phyloP scores from a whole-genome alignment of 495 filamentous ascomycete genomes.

The Penicillium egyptiacum region DNA sequence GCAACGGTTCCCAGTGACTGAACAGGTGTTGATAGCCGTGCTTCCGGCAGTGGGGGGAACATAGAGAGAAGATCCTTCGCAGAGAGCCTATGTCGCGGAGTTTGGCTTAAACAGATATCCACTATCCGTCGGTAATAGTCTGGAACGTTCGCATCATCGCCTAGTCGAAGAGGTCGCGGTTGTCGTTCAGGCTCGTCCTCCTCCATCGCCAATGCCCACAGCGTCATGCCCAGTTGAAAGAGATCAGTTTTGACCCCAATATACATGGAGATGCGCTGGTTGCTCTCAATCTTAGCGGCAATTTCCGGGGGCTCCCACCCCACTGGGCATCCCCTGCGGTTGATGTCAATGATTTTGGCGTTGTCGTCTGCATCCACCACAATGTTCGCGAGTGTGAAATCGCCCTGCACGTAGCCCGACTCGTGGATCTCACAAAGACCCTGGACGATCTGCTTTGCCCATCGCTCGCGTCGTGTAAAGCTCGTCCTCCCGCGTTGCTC shows the following conservation, averaged over 20 bases:
- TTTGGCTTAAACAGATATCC: constrained; percentile 55
- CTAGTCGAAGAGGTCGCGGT: constrained; percentile 63
- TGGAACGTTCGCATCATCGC: constrained; percentile 50
- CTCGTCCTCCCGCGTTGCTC: constrained; percentile 63
- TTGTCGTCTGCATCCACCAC: constrained; percentile 83
- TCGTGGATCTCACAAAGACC: constrained; percentile 94
- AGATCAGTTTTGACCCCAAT: constrained; percentile 98
- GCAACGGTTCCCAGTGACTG: not conserved
- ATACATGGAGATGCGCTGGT: constrained; percentile 94
- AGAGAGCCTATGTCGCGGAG: constrained; percentile 54
- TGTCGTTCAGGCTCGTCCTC: constrained; percentile 87
- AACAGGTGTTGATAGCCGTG: constrained; percentile 4
- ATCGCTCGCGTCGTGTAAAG: constrained; percentile 78
- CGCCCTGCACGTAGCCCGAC: constrained; percentile 93
- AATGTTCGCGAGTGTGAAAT: constrained; percentile 96
- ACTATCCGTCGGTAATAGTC: constrained; percentile 60
- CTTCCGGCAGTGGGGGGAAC: constrained; percentile 40
- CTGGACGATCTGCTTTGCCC: constrained; percentile 90
- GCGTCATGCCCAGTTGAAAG: constrained; percentile 93
- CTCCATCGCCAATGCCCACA: constrained; percentile 87
- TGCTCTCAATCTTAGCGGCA: constrained; percentile 79
- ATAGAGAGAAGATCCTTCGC: constrained; percentile 56
- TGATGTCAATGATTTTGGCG: constrained; percentile 98
- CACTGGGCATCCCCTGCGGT: constrained; percentile 89
- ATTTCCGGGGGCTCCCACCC: constrained; percentile 98